Base-by-base conservation (phyloP, 2,329 filamentous ascomycete species). In the Keithomyces neogunnii region DNA sequence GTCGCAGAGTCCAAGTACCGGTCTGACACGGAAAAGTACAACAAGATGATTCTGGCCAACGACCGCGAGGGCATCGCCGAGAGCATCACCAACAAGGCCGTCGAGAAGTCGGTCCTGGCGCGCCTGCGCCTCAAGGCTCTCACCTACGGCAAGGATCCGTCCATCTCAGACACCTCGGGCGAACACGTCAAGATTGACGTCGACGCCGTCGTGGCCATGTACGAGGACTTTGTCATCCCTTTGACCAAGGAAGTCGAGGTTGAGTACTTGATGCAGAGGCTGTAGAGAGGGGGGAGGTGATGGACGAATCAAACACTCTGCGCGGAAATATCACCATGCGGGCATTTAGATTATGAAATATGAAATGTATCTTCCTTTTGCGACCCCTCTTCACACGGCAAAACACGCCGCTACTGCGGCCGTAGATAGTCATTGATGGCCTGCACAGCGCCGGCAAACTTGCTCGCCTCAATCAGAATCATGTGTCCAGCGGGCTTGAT, bases 201-300 rank as follows among this genome's bases (percentile, higher is more conserved):
- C 2, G 89, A 97, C 54, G 91, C 91, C 1, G 89, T 96, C 29
- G 89, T 95, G 48, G 77, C 79, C 56, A 92, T 95, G 86, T 96
- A 96, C 72, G 82, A 83, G 77, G 81, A 96, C 67, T 88, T 88
- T 70, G 91, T 99, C 54, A 99, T 99, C 60, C 93, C 93, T 0
- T 71, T 97, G 67, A 99, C 93, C n/a, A 99, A 99, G 70, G 86
- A 90, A 57, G 92, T 99, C 40, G 93, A 99, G 75, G 90, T 99
- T 8, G 93, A 99, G 62, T 99, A 99, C 67, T 75, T 99, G 60
- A 95, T 99, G 89, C 89, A 97, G 70, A 81, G 93, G 56, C 73
- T 99, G 50, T 81, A 82, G 50, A 65, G 64, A 13, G 19, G 19
- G n/a, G n/a, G 3, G n/a, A 0, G 19, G 10, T 28, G 40, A 29